Conservation (phyloP, 2,329 filamentous ascomycete genomes). For the Verticillium dahliae region DNA sequence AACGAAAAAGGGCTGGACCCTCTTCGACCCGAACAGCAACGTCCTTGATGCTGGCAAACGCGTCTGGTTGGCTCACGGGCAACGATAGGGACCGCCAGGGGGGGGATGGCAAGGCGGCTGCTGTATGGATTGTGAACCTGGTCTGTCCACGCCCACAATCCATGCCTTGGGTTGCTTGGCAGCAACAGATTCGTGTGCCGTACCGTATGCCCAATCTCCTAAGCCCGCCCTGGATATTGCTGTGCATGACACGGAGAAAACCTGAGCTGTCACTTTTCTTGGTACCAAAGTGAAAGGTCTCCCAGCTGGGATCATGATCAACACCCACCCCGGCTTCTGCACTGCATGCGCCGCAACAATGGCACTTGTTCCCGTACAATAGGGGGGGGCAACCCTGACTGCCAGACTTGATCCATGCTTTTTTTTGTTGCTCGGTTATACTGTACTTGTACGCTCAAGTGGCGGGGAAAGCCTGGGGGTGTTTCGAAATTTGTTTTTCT, state of each 20-base stretch:
- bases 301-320: neutral
- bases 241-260: neutral
- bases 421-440: neutral
- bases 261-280: neutral
- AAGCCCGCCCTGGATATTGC: neutral
- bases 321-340: neutral
- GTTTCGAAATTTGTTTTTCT: neutral
- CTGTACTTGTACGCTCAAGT: neutral
- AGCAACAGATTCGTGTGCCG: neutral
- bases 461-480: neutral
- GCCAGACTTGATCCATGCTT: neutral
- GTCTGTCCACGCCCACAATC: neutral
- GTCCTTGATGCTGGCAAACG: neutral
- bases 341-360: neutral
- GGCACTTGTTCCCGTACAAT: neutral
- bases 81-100: neutral
- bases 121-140: neutral
- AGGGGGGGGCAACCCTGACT: neutral
- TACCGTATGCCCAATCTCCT: neutral
- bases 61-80: neutral
- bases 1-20: neutral
- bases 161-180: neutral
- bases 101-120: neutral
- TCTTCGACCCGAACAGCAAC: neutral
- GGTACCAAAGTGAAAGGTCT: neutral